Percentiles rank a stretch among this genome's conserved stretches.
Conservation (phyloP, 345 rosid genomes). For the Populus deltoides region DNA sequence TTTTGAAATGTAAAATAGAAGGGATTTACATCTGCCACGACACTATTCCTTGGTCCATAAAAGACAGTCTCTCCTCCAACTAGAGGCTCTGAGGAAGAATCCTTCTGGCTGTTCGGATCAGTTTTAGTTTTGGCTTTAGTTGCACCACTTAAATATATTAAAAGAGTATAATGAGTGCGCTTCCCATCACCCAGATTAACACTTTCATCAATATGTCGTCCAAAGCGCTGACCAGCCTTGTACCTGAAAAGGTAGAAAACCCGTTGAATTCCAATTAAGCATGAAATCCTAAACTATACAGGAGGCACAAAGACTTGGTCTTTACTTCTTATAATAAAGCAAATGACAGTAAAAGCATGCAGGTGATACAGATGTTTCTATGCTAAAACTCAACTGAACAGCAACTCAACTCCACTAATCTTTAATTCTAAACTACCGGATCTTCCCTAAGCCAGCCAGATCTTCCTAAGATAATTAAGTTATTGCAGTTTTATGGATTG, state of each 20-base stretch:
- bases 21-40: conserved; percentile 71
- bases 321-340: background rate
- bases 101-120: conserved; percentile 29
- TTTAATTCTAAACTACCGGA: background rate
- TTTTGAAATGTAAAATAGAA: background rate
- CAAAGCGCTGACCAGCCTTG: conserved; percentile 79
- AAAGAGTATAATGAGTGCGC: conserved; percentile 70
- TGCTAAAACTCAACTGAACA: background rate
- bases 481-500: background rate
- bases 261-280: background rate
- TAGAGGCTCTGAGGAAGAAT: conserved; percentile 47
- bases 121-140: conserved; percentile 45
- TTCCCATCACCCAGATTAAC: conserved; percentile 69
- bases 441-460: background rate
- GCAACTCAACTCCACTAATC: background rate
- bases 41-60: conserved; percentile 64
- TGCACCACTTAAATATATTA: conserved; percentile 79
- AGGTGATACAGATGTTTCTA: background rate
- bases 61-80: conserved; percentile 95
- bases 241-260: conserved; percentile 48
- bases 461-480: background rate
- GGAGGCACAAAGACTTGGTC: background rate
- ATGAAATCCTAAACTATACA: background rate
- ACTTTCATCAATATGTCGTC: conserved; percentile 84
- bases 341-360: background rate